Evolutionary conservation across 768 basidiomycete species (phyloP).

Genomic region (Suillus tomentosus): DNA sequence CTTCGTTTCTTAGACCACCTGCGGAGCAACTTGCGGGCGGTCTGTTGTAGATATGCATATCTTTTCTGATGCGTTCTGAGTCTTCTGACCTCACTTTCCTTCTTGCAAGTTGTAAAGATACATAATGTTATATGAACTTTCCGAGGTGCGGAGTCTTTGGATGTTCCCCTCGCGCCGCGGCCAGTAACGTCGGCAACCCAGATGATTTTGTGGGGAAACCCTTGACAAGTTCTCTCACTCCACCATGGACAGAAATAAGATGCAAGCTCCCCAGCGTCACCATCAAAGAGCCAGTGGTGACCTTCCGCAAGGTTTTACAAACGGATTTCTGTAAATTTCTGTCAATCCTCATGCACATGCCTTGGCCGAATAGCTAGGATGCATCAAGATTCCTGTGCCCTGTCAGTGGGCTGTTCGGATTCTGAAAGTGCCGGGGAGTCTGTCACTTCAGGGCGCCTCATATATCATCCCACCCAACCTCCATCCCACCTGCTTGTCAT

Average conservation of each 20-base stretch:
- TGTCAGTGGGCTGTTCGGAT: no score
- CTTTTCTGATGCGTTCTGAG: neutral
- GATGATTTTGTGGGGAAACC: no score
- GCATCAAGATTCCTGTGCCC: no score
- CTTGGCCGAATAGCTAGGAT: neutral
- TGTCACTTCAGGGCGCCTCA: no score
- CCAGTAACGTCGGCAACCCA: no score
- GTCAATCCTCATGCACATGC: neutral
- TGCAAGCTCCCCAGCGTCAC: no score
- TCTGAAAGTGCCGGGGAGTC: no score
- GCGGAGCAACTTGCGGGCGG: neutral
- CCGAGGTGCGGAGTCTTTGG: neutral
- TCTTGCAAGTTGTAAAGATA: constrained; percentile 7
- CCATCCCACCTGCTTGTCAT: no score
- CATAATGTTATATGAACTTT: neutral
- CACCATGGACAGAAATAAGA: no score
- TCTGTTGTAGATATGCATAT: constrained; percentile 1
- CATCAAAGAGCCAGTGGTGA: neutral
- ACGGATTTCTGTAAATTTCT: neutral
- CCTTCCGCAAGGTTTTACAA: neutral
- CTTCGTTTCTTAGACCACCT: neutral
- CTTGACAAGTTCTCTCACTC: no score
- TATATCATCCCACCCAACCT: no score
- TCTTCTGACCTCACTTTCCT: neutral
- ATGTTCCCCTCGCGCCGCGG: neutral